phyloP scores from a whole-genome alignment of 371 early-diverging fungal species.

The Mucor indicus region DNA sequence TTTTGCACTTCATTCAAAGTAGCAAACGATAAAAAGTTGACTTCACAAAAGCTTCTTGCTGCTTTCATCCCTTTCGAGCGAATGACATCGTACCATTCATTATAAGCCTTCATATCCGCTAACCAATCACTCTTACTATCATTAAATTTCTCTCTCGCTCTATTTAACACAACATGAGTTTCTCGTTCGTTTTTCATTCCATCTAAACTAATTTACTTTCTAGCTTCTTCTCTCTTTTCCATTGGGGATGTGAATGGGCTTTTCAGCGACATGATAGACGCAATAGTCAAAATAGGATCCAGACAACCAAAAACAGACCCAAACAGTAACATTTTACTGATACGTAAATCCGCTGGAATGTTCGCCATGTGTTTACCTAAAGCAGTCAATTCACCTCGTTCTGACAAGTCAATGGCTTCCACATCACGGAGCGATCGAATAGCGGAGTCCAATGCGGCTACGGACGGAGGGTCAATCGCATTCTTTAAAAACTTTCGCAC shows the following conservation, averaged over 20 bases:
- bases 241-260: constrained; percentile 67
- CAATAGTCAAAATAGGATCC: constrained; percentile 79
- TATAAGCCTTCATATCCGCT: constrained; percentile 65
- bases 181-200: not conserved
- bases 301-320: constrained; percentile 81
- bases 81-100: constrained; percentile 53
- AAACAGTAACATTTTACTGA: constrained; percentile 86
- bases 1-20: constrained; percentile 48
- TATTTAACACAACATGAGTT: constrained; percentile 5
- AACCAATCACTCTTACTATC: constrained; percentile 67
- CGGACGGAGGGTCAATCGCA: constrained; percentile 77
- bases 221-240: constrained; percentile 65
- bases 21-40: constrained; percentile 62
- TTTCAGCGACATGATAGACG: constrained; percentile 73
- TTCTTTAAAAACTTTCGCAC: constrained; percentile 56
- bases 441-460: constrained; percentile 59
- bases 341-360: constrained; percentile 86
- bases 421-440: constrained; percentile 55
- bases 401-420: constrained; percentile 52
- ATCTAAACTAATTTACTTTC: constrained; percentile 19
- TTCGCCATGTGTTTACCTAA: constrained; percentile 87
- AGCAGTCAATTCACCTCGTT: constrained; percentile 69
- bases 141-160: constrained; percentile 55
- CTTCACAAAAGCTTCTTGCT: constrained; percentile 36
- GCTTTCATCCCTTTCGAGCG: constrained; percentile 30